Conservation (phyloP, 2,329 filamentous ascomycete genomes). For the Penicillium sp. region DNA sequence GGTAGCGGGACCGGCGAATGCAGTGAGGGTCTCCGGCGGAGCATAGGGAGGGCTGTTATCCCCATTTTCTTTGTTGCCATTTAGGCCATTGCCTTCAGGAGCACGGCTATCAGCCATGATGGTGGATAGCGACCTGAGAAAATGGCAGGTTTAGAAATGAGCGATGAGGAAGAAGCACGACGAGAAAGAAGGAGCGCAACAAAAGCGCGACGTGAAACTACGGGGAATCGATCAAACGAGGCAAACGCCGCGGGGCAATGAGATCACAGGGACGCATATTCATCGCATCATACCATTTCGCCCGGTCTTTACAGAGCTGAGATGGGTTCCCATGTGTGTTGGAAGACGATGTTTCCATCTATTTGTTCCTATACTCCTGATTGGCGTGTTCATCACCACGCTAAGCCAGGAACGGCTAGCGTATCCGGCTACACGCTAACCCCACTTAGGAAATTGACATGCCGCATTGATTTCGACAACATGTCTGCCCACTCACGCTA, state of each 20-base stretch:
- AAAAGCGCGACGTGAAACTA: not conserved
- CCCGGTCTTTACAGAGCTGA: not conserved
- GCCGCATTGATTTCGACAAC: not conserved
- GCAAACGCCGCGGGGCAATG: not conserved
- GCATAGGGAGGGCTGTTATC: no score
- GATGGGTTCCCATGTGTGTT: not conserved
- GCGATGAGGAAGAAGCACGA: not conserved
- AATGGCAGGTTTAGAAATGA: not conserved
- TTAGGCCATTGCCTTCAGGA: not conserved
- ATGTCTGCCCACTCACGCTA: not conserved
- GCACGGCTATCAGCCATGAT: not conserved
- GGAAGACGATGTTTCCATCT: not conserved
- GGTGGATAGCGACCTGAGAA: not conserved
- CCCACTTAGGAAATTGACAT: not conserved
- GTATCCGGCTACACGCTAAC: not conserved
- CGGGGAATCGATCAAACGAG: not conserved
- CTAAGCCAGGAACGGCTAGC: not conserved
- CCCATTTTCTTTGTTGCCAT: not conserved
- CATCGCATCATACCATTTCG: not conserved
- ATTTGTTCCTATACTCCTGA: not conserved
- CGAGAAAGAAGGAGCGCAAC: no score
- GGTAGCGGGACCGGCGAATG: not conserved
- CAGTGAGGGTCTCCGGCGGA: not conserved
- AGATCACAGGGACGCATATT: no score
- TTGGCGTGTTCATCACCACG: not conserved